phyloP scores from a whole-genome alignment of 2,329 filamentous ascomycete genomes.

The Aureobasidium zeae region DNA sequence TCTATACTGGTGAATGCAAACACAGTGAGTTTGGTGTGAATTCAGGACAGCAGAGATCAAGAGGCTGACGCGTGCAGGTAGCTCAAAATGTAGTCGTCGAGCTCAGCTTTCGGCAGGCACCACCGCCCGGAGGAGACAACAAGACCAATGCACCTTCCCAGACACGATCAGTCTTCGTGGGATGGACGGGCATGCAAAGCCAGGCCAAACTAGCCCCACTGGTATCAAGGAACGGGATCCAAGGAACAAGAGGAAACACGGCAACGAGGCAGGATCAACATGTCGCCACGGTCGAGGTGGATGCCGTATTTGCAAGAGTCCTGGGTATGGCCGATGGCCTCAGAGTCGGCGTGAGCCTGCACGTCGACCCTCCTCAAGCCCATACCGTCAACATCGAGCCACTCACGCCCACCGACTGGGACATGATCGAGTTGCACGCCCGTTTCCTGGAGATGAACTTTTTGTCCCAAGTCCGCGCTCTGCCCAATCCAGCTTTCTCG shows the following conservation, averaged over 20 bases:
- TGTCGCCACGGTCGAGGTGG: conserved; percentile 69
- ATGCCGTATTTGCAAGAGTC: conserved; percentile 70
- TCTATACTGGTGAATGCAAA: conserved; percentile 81
- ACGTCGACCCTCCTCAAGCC: conserved; percentile 81
- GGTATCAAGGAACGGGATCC: conserved; percentile 62
- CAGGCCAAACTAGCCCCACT: conserved; percentile 69
- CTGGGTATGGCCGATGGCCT: conserved; percentile 73
- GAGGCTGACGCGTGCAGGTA: conserved; percentile 46
- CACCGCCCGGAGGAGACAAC: conserved; percentile 37
- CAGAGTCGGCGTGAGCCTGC: conserved; percentile 60
- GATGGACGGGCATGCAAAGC: conserved; percentile 97
- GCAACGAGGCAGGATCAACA: conserved; percentile 67
- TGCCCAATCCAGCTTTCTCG: conserved; percentile 64
- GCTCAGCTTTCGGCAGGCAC: conserved; percentile 61
- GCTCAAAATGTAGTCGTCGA: conserved; percentile 96
- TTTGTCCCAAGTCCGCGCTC: conserved; percentile 79
- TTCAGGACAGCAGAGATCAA: conserved; percentile 1
- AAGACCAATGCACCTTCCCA: conserved; percentile 41
- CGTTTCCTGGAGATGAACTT: conserved; percentile 93
- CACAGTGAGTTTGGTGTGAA: conserved; percentile 51
- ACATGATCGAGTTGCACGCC: conserved; percentile 88
- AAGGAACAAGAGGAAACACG: conserved; percentile 33
- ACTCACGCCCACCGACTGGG: conserved; percentile 52
- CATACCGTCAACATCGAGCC: conserved; percentile 97
- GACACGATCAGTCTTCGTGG: conserved; percentile 62